Conservation (phyloP, 2,329 filamentous ascomycete species). For the Davidsoniella neocaledoniae region DNA sequence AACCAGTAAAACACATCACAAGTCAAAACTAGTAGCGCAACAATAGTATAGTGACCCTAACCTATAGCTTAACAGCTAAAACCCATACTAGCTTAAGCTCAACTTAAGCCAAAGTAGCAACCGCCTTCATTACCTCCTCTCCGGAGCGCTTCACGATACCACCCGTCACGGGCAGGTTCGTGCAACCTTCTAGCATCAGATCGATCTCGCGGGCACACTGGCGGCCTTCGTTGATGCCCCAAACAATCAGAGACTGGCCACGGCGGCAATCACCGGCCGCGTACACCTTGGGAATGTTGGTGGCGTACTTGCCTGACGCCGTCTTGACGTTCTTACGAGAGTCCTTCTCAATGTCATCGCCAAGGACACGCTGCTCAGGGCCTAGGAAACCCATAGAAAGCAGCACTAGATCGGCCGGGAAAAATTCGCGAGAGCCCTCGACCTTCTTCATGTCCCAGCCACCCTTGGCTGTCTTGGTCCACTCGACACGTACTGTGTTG, state of each 20-base stretch:
- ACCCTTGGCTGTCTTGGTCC: constrained; percentile 75
- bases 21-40: background rate
- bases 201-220: constrained; percentile 88
- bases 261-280: constrained; percentile 90
- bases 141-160: constrained; percentile 80
- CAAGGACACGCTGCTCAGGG: constrained; percentile 74
- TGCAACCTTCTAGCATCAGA: constrained; percentile 64
- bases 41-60: background rate
- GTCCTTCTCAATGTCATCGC: constrained; percentile 80
- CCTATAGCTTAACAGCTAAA: background rate
- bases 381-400: constrained; percentile 96
- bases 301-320: constrained; percentile 68
- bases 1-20: background rate
- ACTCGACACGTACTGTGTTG: constrained; percentile 88
- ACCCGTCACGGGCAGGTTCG: constrained; percentile 72
- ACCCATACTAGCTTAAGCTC: too few relatives aligned
- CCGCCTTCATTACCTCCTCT: constrained; percentile 42
- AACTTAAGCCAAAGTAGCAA: constrained; percentile 15
- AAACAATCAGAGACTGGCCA: constrained; percentile 90
- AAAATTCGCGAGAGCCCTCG: constrained; percentile 85
- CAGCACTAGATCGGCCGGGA: constrained; percentile 86
- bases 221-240: constrained; percentile 96
- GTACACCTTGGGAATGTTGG: constrained; percentile 77
- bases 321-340: constrained; percentile 94
- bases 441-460: constrained; percentile 99